Conservation (phyloP, 257 asterid species). For the Plantago ovata region DNA sequence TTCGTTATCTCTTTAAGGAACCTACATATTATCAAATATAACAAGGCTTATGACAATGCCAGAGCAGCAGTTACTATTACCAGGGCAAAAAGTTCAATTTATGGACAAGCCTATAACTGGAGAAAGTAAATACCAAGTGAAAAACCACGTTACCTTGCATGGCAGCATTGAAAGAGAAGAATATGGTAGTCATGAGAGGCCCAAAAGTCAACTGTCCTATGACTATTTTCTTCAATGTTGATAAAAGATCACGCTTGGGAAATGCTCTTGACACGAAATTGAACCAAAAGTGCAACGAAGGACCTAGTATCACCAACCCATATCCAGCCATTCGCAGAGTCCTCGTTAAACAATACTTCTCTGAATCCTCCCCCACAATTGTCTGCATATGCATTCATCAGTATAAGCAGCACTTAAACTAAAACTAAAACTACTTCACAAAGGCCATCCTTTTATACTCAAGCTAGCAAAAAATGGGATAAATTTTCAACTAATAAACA, state of each 20-base stretch:
- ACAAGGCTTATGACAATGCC: too few relatives aligned
- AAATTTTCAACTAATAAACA: too few relatives aligned
- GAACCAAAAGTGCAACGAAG: slow-evolving; percentile 51
- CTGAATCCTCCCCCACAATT: slow-evolving; percentile 26
- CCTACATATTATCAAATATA: not conserved
- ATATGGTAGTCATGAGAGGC: slow-evolving; percentile 51
- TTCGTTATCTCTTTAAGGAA: too few relatives aligned
- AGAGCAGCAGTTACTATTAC: too few relatives aligned
- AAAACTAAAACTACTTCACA: too few relatives aligned
- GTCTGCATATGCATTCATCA: slow-evolving; percentile 20
- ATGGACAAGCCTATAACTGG: not conserved
- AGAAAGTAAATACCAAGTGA: slow-evolving; percentile 12
- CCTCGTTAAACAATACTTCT: slow-evolving; percentile 35
- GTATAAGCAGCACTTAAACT: too few relatives aligned
- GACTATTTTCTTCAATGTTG: slow-evolving; percentile 62
- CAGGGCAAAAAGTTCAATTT: too few relatives aligned
- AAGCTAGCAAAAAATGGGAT: too few relatives aligned
- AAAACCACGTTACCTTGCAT: slow-evolving; percentile 52
- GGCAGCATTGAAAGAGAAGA: slow-evolving; percentile 79
- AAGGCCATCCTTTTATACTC: too few relatives aligned
- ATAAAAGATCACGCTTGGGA: slow-evolving; percentile 60
- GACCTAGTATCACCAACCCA: slow-evolving; percentile 42
- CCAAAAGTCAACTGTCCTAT: slow-evolving; percentile 79
- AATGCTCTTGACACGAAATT: slow-evolving; percentile 49
- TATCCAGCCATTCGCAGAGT: slow-evolving; percentile 53